Evolutionary conservation across 306 rosid species (phyloP).

Genomic region (Lathyrus oleraceus): DNA sequence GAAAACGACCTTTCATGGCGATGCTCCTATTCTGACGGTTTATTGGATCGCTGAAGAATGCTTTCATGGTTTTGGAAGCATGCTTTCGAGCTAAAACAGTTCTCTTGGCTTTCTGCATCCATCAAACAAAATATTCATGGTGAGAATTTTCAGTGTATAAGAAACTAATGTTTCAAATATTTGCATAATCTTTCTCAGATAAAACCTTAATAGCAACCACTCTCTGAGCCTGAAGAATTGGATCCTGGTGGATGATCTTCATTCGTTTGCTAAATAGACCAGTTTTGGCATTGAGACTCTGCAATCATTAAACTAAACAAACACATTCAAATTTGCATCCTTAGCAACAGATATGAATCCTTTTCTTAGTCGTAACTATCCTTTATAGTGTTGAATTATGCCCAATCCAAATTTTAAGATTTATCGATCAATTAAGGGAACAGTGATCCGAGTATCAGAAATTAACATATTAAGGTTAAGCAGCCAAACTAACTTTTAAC

Average conservation of each 20-base stretch:
- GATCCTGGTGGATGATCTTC: conserved; percentile 94
- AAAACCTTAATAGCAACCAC: conserved; percentile 94
- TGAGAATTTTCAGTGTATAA: conserved; percentile 16
- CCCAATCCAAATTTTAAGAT: too few relatives aligned
- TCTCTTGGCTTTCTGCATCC: conserved; percentile 80
- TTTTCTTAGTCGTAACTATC: conserved; percentile 2
- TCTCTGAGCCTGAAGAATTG: conserved; percentile 82
- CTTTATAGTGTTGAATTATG: background rate
- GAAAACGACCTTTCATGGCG: conserved; percentile 72
- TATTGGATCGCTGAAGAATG: conserved; percentile 85
- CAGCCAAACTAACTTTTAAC: conserved; percentile 76
- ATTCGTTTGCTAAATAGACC: conserved; percentile 96
- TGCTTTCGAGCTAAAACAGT: conserved; percentile 79
- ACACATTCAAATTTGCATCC: conserved; percentile 59
- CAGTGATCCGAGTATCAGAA: conserved; percentile 8
- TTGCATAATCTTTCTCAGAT: background rate
- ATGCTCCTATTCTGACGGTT: conserved; percentile 85
- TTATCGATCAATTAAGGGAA: background rate
- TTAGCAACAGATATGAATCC: conserved; percentile 12
- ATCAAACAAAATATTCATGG: conserved; percentile 18
- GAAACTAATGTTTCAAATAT: conserved; percentile 24
- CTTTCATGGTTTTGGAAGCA: conserved; percentile 73
- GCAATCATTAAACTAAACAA: conserved; percentile 84
- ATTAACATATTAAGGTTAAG: conserved; percentile 35
- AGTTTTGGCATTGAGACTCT: conserved; percentile 97